Conservation (phyloP, 1,139 yeast species). For the Zygosaccharomyces pseudobailii region DNA sequence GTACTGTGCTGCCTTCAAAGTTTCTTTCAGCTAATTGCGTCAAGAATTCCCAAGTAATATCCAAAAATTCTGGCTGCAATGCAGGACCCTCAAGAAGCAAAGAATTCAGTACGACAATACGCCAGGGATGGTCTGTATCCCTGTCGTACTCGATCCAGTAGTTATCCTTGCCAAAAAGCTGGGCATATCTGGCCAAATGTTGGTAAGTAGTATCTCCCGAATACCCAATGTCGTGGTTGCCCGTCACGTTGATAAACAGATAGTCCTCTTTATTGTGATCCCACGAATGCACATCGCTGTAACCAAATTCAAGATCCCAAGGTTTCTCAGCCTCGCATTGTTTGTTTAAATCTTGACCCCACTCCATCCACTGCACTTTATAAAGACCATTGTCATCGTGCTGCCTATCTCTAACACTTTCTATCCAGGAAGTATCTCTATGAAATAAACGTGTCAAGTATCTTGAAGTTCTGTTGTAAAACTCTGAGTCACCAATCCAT, state of each 20-base stretch:
- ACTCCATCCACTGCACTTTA: conserved; percentile 38
- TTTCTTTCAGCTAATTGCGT: conserved; percentile 47
- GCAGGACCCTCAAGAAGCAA: conserved; percentile 89
- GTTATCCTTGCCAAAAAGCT: conserved; percentile 78
- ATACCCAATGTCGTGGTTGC: conserved; percentile 95
- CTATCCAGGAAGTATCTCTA: conserved; percentile 20
- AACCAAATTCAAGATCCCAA: conserved; percentile 47
- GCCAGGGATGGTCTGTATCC: conserved; percentile 64
- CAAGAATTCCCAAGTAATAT: conserved; percentile 69
- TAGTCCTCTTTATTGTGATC: conserved; percentile 36
- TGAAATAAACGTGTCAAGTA: conserved; percentile 59
- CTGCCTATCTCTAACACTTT: conserved; percentile 14
- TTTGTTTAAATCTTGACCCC: conserved; percentile 45
- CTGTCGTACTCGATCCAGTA: conserved; percentile 66
- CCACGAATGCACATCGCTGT: conserved; percentile 66
- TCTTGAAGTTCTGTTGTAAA: conserved; percentile 68
- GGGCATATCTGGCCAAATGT: conserved; percentile 73
- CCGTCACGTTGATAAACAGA: conserved; percentile 74
- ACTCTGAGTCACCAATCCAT: conserved; percentile 89
- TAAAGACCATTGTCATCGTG: conserved; percentile 28
- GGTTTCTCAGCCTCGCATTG: conserved; percentile 38
- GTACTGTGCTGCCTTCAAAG: conserved; percentile 73
- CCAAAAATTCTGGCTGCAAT: conserved; percentile 61
- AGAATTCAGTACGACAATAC: conserved; percentile 81
- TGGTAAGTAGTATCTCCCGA: conserved; percentile 93